These are phyloP conservation scores for Pyrus hybrid DNA, from an alignment of 331 rosid species.

Conservation along the genomic window DNA sequence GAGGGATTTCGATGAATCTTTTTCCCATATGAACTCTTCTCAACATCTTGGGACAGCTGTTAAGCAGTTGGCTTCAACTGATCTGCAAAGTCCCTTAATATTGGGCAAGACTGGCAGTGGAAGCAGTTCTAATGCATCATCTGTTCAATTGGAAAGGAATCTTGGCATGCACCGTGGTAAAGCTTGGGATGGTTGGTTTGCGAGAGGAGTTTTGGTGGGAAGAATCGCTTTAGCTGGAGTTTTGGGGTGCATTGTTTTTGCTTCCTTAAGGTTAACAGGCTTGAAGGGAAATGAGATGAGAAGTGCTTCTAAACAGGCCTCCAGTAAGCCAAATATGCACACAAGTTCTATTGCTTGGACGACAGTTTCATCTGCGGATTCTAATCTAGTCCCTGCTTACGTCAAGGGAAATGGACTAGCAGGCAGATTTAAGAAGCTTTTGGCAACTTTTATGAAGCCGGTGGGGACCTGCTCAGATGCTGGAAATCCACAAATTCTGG, in stretches of 20 bases:
- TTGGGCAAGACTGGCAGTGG: constrained; percentile 43
- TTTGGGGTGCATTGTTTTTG: constrained; percentile 68
- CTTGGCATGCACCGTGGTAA: constrained; percentile 44
- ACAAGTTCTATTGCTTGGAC: constrained; percentile 30
- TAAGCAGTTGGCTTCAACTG: constrained; percentile 76
- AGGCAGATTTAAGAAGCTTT: constrained; percentile 43
- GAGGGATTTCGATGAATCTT: constrained; percentile 52
- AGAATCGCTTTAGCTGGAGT: constrained; percentile 39
- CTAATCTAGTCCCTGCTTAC: constrained; percentile 41
- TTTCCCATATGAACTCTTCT: constrained; percentile 50
- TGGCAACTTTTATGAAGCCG: constrained; percentile 31
- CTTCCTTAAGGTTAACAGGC: constrained; percentile 48
- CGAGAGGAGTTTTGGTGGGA: constrained; percentile 30
- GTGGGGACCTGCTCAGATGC: constrained; percentile 32
- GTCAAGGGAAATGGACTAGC: constrained; percentile 34
- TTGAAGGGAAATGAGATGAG: constrained; percentile 35
- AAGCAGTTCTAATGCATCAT: constrained; percentile 28
- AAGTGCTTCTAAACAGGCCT: constrained; percentile 31
- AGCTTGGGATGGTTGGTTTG: constrained; percentile 48
- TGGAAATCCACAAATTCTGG: constrained; percentile 22
- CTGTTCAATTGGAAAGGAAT: constrained; percentile 71
- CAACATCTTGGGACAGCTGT: constrained; percentile 62
- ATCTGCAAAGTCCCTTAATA: constrained; percentile 54
- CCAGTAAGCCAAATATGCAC: constrained; percentile 24
- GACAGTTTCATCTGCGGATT: constrained; percentile 41